Base-by-base conservation (phyloP, 1,284 basidiomycete genomes). In the Malassezia sp. region DNA sequence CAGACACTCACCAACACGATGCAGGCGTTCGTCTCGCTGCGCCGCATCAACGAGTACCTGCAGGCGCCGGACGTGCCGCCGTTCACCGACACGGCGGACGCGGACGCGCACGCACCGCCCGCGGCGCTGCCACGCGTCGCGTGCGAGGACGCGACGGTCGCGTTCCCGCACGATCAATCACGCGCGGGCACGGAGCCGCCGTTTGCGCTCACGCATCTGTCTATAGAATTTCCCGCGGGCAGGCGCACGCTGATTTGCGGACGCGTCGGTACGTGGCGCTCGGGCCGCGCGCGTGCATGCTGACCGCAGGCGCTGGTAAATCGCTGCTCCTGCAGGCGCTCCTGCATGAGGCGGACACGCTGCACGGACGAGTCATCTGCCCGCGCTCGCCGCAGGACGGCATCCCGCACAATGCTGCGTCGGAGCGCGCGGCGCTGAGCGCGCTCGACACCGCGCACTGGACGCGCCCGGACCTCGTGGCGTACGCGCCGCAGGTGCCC, bases 41-140 rank as follows among this genome's bases (percentile, higher is more conserved):
- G 84, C 39, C 82, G 88, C 38, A 84, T 91, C 46, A 76, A 83
- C 22, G 79, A 78, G 0, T 91, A 83, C 70, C 76, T 91, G 9
- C 75, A 76, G 5, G 86, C 90, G 68, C 84, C 85, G 34, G 88
- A 90, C 69, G 82, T 85, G 3, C 74, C 78, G 80, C 83, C 0
- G 82, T 80, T 29, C 24, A 39, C 6, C 48, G 15, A 36, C 6
- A 8, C 22, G 5, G 34, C 42, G 6, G 23, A 17, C 27, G 23
- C 31, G 30, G 20, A 11, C 27, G 22, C 18, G 23, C 26, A 38
- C 5, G 2, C 32, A 20, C 39, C 45, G 9, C 10, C 26, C 4
- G 6, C 45, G 9, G 17, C 31, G 11, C 48, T 42, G 23, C 38
- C 41, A 6, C 35, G 40, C 8, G n/a, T 50, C 21, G 12, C 43